Evolutionary conservation across 2,329 filamentous ascomycete species (phyloP), one percentile per base, ranked within the genome.

Genomic region (Aspergillus tanneri): DNA sequence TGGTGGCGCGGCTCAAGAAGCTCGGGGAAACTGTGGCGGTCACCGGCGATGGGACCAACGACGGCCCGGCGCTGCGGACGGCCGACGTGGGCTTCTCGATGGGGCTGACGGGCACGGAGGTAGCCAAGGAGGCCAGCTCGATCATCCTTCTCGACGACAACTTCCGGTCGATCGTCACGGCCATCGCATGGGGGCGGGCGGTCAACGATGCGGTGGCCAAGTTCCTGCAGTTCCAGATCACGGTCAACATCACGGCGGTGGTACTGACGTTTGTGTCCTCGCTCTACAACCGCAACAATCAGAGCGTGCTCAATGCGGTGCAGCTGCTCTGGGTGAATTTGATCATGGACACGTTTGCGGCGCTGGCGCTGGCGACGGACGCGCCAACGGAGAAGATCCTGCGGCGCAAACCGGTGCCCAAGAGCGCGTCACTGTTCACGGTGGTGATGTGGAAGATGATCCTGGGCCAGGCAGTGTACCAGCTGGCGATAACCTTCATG

Each of bases 391-490:
- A 87, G 43, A 87, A 83, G 57, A 85, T 96, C 21, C 74, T 96
- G 42, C 77, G 95, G 59, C 83, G 90, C 47, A 90, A 89, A 69
- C 88, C 88, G 1, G 83, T 88, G 49, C 80, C 84, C 2, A 90
- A 90, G 63, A 85, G 81, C 23, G 85, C 86, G 5, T 78, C 86
- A 1, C 75, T 92, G 5, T 93, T 97, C 59, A 95, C 90, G 1
- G 76, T 86, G 25, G 91, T 87, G 14, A 97, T 97, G 92, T 95
- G 92, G 92, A 97, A 97, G 78, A 97, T 97, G 92, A 96, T 97
- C 53, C 80, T 96, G 36, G 92, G 91, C 2, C 90, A 97, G 69
- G 84, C 90, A 2, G 78, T 96, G 49, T 97, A 93, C 69, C 91
- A 97, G 69, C 82, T 97, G 0, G 77, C 77, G 4, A 82, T 85